Evolutionary conservation across 106 monocot species (phyloP).

Genomic region (Allium sativum): DNA sequence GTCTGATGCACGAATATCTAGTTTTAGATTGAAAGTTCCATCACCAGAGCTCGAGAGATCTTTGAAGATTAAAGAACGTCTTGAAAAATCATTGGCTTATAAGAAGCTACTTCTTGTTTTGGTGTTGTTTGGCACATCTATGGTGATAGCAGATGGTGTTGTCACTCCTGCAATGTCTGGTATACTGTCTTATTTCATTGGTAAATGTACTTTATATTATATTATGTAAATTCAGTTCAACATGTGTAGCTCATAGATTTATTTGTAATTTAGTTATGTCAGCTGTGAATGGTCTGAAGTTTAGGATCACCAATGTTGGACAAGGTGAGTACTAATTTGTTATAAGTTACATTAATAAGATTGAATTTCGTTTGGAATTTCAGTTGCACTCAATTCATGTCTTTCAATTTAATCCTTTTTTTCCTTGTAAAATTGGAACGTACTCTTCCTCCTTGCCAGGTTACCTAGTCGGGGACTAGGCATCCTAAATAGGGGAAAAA

Average conservation of each 20-base stretch:
- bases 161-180: conserved; percentile 97
- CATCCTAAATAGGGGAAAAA: too few relatives aligned
- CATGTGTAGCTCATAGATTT: too few relatives aligned
- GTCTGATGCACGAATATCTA: conserved; percentile 90
- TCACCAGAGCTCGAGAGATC: conserved; percentile 90
- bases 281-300: conserved; percentile 58
- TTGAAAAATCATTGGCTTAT: conserved; percentile 52
- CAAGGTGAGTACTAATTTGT: conserved; percentile 26
- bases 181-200: conserved; percentile 14
- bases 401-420: too few relatives aligned
- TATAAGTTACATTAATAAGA: not conserved
- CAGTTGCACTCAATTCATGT: not conserved
- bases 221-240: too few relatives aligned
- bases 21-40: conserved; percentile 80
- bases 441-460: too few relatives aligned
- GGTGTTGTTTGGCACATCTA: conserved; percentile 89
- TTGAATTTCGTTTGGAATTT: conserved; percentile 1
- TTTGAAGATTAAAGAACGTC: conserved; percentile 75
- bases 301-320: conserved; percentile 42
- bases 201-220: too few relatives aligned
- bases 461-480: too few relatives aligned
- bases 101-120: conserved; percentile 82
- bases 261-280: conserved; percentile 47
- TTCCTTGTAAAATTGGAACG: too few relatives aligned
- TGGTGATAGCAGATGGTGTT: conserved; percentile 93